Conservation (phyloP, 2,329 filamentous ascomycete species). For the Epichloe gansuensis region DNA sequence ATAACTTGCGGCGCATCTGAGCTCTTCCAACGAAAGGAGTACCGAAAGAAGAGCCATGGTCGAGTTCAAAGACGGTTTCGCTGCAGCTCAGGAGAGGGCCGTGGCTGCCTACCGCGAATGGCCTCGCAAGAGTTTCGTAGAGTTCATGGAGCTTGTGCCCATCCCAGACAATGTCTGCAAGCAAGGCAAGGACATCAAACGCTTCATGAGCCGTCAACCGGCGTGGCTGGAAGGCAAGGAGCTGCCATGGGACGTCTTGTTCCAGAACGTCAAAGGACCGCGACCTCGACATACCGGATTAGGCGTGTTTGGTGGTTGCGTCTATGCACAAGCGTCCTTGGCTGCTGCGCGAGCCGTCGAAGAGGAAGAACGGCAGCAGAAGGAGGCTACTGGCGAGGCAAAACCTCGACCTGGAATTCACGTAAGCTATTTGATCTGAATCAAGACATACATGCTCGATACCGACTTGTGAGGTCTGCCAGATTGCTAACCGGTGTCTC, state of each 20-base stretch:
- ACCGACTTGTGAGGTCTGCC: background rate
- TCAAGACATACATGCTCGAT: background rate
- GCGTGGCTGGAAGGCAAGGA: constrained; percentile 21
- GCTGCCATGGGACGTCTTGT: constrained; percentile 16
- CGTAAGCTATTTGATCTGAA: constrained; percentile 15
- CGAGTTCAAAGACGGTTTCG: constrained; percentile 1
- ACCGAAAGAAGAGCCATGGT: background rate
- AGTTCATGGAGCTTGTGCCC: constrained; percentile 15
- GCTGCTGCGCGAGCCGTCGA: constrained; percentile 23
- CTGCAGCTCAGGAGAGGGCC: background rate
- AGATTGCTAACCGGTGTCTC: background rate
- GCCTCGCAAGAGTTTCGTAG: constrained; percentile 16
- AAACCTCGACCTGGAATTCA: constrained; percentile 21
- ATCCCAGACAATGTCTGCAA: constrained; percentile 10
- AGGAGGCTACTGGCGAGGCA: constrained; percentile 2
- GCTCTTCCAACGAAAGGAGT: background rate
- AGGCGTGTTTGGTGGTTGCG: constrained; percentile 24
- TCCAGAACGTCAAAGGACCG: constrained; percentile 7
- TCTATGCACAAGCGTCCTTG: constrained; percentile 24
- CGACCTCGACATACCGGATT: constrained; percentile 6
- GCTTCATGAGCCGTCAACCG: constrained; percentile 20
- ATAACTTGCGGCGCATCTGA: background rate
- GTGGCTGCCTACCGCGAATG: constrained; percentile 2
- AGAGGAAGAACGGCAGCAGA: constrained; percentile 15
- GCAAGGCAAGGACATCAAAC: constrained; percentile 7